A percentile compares a stretch with the other conserved stretches of the same genome.
Conservation (phyloP, 2,329 filamentous ascomycete species). For the Apiospora marii region DNA sequence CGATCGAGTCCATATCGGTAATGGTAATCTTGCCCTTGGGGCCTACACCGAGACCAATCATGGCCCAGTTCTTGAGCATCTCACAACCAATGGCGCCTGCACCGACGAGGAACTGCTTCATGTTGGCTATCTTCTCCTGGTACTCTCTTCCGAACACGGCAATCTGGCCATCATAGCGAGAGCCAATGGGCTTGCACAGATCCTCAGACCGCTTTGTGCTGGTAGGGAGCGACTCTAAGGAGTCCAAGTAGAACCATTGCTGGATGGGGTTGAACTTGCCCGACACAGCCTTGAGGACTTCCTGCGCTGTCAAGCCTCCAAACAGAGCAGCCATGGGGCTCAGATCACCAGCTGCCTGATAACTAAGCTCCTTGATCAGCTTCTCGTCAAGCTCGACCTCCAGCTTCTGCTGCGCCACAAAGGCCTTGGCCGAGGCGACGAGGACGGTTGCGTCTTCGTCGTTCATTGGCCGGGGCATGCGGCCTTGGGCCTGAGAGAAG, state of each 20-base stretch:
- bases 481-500: slow-evolving; percentile 78
- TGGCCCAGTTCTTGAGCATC: slow-evolving; percentile 99
- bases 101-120: slow-evolving; percentile 93
- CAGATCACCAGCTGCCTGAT: slow-evolving; percentile 90
- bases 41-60: slow-evolving; percentile 93
- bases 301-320: slow-evolving; percentile 90
- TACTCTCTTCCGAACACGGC: slow-evolving; percentile 93
- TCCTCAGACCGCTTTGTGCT: slow-evolving; percentile 81
- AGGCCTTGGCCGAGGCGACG: slow-evolving; percentile 75
- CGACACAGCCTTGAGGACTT: slow-evolving; percentile 95
- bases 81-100: slow-evolving; percentile 98
- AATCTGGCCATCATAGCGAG: slow-evolving; percentile 95
- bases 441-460: slow-evolving; percentile 83
- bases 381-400: slow-evolving; percentile 92
- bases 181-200: slow-evolving; percentile 83
- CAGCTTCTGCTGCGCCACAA: slow-evolving; percentile 77
- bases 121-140: slow-evolving; percentile 90
- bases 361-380: slow-evolving; percentile 89
- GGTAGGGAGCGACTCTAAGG: slow-evolving; percentile 89
- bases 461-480: slow-evolving; percentile 83
- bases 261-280: slow-evolving; percentile 97
- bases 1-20: slow-evolving; percentile 98
- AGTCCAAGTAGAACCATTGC: slow-evolving; percentile 98
- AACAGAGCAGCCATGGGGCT: slow-evolving; percentile 95
- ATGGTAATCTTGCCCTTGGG: slow-evolving; percentile 89